Evolutionary conservation across 257 asterid species (phyloP), one percentile per base, ranked within the genome.

Genomic region (Nicotiana sylvestris): DNA sequence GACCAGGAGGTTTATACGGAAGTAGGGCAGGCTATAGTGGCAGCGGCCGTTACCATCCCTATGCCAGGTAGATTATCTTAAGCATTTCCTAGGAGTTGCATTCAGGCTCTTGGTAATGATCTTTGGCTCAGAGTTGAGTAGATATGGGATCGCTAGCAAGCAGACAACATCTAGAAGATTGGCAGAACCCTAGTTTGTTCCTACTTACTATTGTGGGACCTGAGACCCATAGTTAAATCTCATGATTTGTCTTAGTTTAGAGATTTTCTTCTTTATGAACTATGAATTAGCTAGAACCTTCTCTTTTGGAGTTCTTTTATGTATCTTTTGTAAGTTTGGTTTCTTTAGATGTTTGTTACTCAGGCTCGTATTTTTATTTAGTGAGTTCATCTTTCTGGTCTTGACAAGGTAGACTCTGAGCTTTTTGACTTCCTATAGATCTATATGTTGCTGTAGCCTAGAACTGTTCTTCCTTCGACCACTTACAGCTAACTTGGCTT

Each of bases 21-120:
- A 92, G 97, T 90, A 95, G 98, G 89, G 87, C 97, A 85, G 96
- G 97, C 83, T 94, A 95, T 92, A 89, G 99, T 87, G 93, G 97
- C 85, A 81, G 93, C 83, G 90, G 97, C 87, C 97, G 97, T 32
- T 95, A 94, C 85, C 97, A 95, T 88, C 99, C 99, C 76, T 95
- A 94, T 81, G 88, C 92, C 85, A 89, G 98, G 88, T 95, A 95
- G 97, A 90, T 90, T 82, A 85, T 90, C 72, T 21, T 88, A 89
- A 89, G 60, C 37, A 72, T 72, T 72, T 72, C 33, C 51, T 95
- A 95, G 98, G 89, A 80, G 91, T 85, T 91, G 85, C 85, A 78
- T 79, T 83, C 88, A 85, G 83, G 85, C 89, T 82, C 91, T 85
- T 86, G 90, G 92, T 86, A 85, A 82, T 89, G 88, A 81, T 89